Conservation (phyloP, 1,139 yeast species). For the Lodderomyces beijingensis region DNA sequence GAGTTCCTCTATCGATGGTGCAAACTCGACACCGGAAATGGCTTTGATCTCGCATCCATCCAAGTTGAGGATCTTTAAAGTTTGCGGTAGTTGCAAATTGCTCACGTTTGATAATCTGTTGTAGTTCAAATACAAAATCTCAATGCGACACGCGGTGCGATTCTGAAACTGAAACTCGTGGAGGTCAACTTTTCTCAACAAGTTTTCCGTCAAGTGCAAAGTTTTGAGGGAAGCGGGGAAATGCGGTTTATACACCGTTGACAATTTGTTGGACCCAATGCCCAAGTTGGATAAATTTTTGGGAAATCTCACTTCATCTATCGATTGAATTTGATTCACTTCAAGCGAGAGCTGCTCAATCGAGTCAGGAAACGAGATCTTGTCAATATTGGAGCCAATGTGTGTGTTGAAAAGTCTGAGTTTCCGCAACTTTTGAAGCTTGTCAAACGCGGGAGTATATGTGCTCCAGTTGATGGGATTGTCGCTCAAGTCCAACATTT, state of each 20-base stretch:
- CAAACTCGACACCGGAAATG: conserved; percentile 13
- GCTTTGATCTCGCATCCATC: conserved; percentile 17
- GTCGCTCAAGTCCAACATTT: conserved; percentile 17
- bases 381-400: conserved; percentile 13
- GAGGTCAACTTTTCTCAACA: conserved; percentile 16
- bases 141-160: conserved; percentile 14
- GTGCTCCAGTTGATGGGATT: conserved; percentile 23
- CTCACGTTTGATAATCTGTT: conserved; percentile 14
- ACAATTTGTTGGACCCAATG: conserved; percentile 19
- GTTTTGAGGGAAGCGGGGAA: conserved; percentile 17
- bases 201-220: conserved; percentile 23
- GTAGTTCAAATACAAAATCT: conserved; percentile 18
- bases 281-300: conserved; percentile 16
- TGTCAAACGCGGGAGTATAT: conserved; percentile 7
- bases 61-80: conserved; percentile 17
- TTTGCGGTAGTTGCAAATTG: conserved; percentile 16
- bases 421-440: conserved; percentile 13
- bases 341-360: conserved; percentile 18
- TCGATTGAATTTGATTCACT: conserved; percentile 18
- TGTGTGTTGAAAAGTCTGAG: conserved; percentile 19
- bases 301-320: conserved; percentile 21
- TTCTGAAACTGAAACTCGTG: no score
- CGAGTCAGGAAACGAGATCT: conserved; percentile 17
- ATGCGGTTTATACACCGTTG: conserved; percentile 11
- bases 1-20: conserved; percentile 16